These are phyloP conservation scores for bread wheat (Triticum aestivum) DNA, from an alignment of 176 grass and related monocot species.

Conservation along the genomic window IWGSC_CS_RefSeq_v2.1 NC_057798.1:137079711-137080210, in stretches of 20 bases:
- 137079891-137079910: not conserved
- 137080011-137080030: not conserved
- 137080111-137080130: no score
- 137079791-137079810: no score
- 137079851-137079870: not conserved
- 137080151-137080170: no score
- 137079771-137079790: no score
- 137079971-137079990: not conserved
- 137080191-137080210: no score
- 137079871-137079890: not conserved
- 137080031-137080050: not conserved
- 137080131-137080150: no score
- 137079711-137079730: no score
- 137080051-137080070: not conserved
- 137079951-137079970: not conserved
- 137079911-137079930: not conserved
- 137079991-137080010: slow-evolving; percentile 1
- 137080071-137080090: not conserved
- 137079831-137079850: not conserved
- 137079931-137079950: not conserved
- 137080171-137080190: no score
- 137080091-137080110: slow-evolving; percentile 10
- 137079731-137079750: no score
- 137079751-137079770: no score
- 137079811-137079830: no score